Evolutionary conservation across 805 yeast genomes (phyloP), one percentile per base, ranked within the genome.

Genomic region (Teunomyces lycoperdinae): DNA sequence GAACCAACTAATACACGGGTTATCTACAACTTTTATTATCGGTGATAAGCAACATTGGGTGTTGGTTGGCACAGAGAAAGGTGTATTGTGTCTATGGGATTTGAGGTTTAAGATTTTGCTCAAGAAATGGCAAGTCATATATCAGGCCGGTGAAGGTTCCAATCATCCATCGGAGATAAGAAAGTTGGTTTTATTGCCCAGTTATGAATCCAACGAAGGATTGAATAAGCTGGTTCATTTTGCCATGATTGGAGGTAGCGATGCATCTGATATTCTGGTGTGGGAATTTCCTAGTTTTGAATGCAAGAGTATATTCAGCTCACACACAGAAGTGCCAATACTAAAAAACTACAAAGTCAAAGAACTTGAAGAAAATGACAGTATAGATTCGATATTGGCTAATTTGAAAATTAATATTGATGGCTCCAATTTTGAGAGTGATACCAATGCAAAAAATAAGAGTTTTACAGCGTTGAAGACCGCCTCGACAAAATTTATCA

Each of bases 41-140:
- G 86, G 84, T 46, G 63, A 67, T 0, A 67, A 73, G 11, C 66
- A 71, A 24, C 68, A 77, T 4, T 89, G 96, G 89, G 61, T 88
- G 1, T 62, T 88, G 7, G 60, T 85, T 2, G 97, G 97, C 0
- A 88, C 97, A 0, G 68, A 79, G 0, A 78, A 77, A 34, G 97
- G 97, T 1, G 68, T 84, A 0, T 60, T 94, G 28, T 83, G 82
- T 52, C 65, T 92, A 11, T 90, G 96, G 96, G 97, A 90, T 62
- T 54, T 87, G 31, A 70, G 95, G 46, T 88, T 89, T 61, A 74
- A 74, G 31, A 49, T 85, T 0, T 68, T 78, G 36, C 68, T 89
- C 31, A 83, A 78, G 50, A 71, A 84, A 1, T 86, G 89, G 82
- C 76, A 77, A 8, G 74, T 89, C 40, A 13, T 24, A 17, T 38